Conservation (phyloP, 345 rosid genomes). For the Mallotus nudiflorus region DNA sequence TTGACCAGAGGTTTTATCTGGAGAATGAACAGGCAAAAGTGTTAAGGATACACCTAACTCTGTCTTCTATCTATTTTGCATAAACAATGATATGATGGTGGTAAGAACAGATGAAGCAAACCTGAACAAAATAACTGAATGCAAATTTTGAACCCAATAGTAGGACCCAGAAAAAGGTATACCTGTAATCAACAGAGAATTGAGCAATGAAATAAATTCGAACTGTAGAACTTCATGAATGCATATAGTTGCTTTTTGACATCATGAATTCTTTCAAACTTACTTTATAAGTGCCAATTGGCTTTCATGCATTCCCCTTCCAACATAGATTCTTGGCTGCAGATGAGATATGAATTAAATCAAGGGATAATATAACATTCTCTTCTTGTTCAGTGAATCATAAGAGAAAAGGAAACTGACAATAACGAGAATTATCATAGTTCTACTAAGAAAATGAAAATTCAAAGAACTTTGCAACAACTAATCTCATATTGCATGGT, state of each 20-base stretch:
- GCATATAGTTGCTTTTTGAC: not conserved
- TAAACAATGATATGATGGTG: not conserved
- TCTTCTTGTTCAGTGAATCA: not conserved
- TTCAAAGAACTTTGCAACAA: not conserved
- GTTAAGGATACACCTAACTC: not conserved
- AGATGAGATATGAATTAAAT: conserved; percentile 23
- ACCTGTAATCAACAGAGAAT: conserved; percentile 49
- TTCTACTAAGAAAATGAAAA: conserved; percentile 11
- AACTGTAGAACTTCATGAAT: conserved; percentile 12
- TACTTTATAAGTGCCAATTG: conserved; percentile 87
- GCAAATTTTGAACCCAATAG: conserved; percentile 70
- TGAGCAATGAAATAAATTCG: conserved; percentile 6
- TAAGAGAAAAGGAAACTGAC: not conserved
- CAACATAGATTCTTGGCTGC: conserved; percentile 94
- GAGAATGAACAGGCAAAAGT: conserved; percentile 11
- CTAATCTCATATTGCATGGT: not conserved
- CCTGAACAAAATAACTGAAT: conserved; percentile 85
- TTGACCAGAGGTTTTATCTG: conserved; percentile 84
- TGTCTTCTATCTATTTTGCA: not conserved
- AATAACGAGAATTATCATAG: not conserved
- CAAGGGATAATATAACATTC: conserved; percentile 22
- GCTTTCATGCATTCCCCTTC: conserved; percentile 99
- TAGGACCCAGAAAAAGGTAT: conserved; percentile 84
- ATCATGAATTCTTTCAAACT: conserved; percentile 33
- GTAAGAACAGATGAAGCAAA: conserved; percentile 19